Evolutionary conservation across 805 yeast genomes (phyloP).

Genomic region (Tetrapisispora nanseiensis): DNA sequence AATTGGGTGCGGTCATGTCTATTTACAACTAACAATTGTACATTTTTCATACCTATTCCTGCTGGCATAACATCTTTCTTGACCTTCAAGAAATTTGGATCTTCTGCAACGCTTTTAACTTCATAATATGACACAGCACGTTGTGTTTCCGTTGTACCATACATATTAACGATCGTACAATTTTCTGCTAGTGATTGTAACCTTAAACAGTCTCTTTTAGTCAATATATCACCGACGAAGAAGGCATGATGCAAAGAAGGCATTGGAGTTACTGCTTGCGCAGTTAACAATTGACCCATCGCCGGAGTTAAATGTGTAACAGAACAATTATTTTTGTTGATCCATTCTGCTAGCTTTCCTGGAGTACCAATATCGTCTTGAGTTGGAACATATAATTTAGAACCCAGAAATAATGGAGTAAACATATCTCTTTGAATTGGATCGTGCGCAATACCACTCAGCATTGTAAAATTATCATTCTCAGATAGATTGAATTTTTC

Average conservation of each 20-base stretch:
- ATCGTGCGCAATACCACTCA: conserved; percentile 97
- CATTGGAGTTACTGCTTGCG: conserved; percentile 85
- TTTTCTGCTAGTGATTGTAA: conserved; percentile 87
- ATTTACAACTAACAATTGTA: conserved; percentile 88
- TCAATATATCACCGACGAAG: conserved; percentile 94
- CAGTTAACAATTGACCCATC: conserved; percentile 95
- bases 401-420: conserved; percentile 94
- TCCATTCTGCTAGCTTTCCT: conserved; percentile 95
- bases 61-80: conserved; percentile 97
- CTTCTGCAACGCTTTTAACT: conserved; percentile 61
- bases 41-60: conserved; percentile 94
- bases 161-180: conserved; percentile 89
- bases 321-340: conserved; percentile 80
- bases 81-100: conserved; percentile 64
- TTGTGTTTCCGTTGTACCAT: conserved; percentile 98
- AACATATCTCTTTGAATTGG: conserved; percentile 99
- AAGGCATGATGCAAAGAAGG: conserved; percentile 89
- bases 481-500: conserved; percentile 66
- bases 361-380: conserved; percentile 98
- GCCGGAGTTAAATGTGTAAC: conserved; percentile 98
- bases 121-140: conserved; percentile 93
- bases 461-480: conserved; percentile 89
- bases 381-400: conserved; percentile 85
- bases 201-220: conserved; percentile 93
- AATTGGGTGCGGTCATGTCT: conserved; percentile 78